Conservation (phyloP, 73 alveolate genomes). For the Paramecium biaurelia region DNA sequence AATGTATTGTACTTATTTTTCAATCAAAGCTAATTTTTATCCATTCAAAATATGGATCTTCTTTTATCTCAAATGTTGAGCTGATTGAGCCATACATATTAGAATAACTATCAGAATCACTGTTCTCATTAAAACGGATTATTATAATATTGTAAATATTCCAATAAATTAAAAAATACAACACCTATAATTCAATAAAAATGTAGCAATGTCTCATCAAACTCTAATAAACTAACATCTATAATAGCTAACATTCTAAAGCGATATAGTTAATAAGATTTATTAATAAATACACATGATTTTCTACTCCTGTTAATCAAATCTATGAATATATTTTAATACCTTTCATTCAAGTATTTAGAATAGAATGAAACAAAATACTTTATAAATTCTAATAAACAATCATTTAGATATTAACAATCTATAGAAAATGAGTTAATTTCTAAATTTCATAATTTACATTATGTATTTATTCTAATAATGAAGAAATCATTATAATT, state of each 20-base stretch:
- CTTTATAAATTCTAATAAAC: too few species aligned
- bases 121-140: constrained; percentile 23
- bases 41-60: background rate
- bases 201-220: background rate
- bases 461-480: background rate
- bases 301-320: background rate
- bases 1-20: background rate
- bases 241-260: background rate
- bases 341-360: too few species aligned
- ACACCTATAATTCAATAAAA: background rate
- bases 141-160: background rate
- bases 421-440: too few species aligned
- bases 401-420: too few species aligned
- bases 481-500: background rate
- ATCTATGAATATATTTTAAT: too few species aligned
- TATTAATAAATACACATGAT: too few species aligned
- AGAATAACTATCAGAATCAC: background rate
- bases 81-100: background rate
- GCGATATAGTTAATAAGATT: background rate
- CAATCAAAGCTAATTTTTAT: background rate
- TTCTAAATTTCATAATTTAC: background rate
- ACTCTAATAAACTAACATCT: background rate
- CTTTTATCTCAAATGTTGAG: background rate
- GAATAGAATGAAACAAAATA: background rate
- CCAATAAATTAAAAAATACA: background rate